Evolutionary conservation across 768 basidiomycete species (phyloP).

Genomic region (Pisolithus marmoratus): DNA sequence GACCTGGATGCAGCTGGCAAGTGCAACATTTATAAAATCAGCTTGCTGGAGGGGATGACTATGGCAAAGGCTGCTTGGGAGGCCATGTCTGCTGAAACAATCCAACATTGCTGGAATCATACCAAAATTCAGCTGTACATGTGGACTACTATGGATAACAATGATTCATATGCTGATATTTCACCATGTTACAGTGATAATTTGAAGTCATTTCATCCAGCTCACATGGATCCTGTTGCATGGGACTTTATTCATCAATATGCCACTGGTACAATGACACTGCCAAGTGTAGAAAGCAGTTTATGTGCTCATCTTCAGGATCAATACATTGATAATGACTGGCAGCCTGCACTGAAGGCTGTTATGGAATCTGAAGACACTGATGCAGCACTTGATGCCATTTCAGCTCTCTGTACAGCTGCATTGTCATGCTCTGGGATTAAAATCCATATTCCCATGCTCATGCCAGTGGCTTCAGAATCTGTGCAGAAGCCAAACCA

Average conservation of each 20-base stretch:
- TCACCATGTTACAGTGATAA: neutral
- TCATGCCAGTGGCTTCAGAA: neutral
- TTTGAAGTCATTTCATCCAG: neutral
- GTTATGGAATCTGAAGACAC: constrained; percentile 8
- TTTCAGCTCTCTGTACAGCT: neutral
- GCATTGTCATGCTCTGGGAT: neutral
- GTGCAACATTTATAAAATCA: constrained; percentile 31
- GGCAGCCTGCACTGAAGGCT: constrained; percentile 4
- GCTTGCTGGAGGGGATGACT: constrained; percentile 30
- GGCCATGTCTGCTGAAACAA: constrained; percentile 20
- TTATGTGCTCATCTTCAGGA: constrained; percentile 8
- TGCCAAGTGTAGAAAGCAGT: constrained; percentile 8
- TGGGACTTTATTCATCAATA: constrained; percentile 10
- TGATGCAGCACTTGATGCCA: neutral
- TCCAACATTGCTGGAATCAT: constrained; percentile 33
- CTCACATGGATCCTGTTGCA: constrained; percentile 1
- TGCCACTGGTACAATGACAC: constrained; percentile 10
- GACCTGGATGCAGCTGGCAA: constrained; percentile 27
- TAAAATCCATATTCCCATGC: constrained; percentile 1
- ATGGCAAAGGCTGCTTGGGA: constrained; percentile 30
- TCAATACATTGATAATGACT: neutral
- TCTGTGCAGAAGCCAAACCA: neutral
- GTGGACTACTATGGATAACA: neutral
- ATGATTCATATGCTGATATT: neutral
- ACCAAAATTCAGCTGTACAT: constrained; percentile 18